Evolutionary conservation across 2,329 filamentous ascomycete genomes (phyloP), one percentile per base, ranked within the genome.

Genomic region (Colletotrichum tabaci): DNA sequence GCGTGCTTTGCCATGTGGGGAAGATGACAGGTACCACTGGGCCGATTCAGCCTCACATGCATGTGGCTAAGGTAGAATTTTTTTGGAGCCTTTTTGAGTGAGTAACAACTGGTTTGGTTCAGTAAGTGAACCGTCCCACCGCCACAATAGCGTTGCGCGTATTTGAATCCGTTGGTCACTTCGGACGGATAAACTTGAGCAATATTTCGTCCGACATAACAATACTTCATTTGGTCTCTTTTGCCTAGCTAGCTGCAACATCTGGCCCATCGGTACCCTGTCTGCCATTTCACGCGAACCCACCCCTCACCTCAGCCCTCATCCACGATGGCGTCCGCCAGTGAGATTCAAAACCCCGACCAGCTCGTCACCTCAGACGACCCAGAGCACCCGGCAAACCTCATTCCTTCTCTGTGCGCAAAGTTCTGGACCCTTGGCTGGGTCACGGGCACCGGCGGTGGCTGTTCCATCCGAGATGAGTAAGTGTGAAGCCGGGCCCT

Each of bases 401-500:
- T 97, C 77, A 98, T 98, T 76, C 96, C 95, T 74, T 92, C 93
- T 58, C 89, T 99, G 60, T 99, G 96, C 85, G 93, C 93, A 79
- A 96, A 96, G 81, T 99, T 99, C 85, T 99, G 98, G 89, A 94
- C 89, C 21, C 87, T 97, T 77, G 96, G 96, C 77, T 98, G 96
- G 96, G 96, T 96, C 40, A 96, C 94, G 15, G 94, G 94, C 67
- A 96, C 94, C 2, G 94, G 94, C 72, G 94, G 94, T 77, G 94
- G 94, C 71, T 92, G 93, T 74, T 94, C 92, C 66, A 96, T 96
- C 77, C 88, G 90, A 71, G 83, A 91, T 74, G 86, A 88, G 90
- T 92, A 84, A 78, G 83, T 78, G 66, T 78, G 66, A 62, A 61
- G 71, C 72, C 50, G 26, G 10, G 53, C 30, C 61, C 56, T 62